A percentile compares a stretch with the other conserved stretches of the same genome.
Evolutionary conservation across 371 early-diverging fungal genomes (phyloP).

Genomic region (Actinomucor elegans): DNA sequence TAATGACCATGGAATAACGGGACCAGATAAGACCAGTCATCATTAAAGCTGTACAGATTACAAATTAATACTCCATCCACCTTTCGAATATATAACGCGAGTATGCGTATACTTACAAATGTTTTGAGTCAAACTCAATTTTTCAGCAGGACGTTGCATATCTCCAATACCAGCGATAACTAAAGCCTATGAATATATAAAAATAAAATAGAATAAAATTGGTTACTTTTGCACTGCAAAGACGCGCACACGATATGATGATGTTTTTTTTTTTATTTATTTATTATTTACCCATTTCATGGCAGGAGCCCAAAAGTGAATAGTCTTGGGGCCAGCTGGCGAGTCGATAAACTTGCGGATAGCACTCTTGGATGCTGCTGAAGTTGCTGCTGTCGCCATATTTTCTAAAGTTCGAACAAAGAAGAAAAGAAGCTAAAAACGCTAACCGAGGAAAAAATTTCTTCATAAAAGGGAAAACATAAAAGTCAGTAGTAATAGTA

Average conservation of each 20-base stretch:
- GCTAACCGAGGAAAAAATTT: slow-evolving; percentile 1
- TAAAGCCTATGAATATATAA: slow-evolving; percentile 25
- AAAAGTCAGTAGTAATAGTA: slow-evolving; percentile 5
- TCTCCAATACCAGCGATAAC: slow-evolving; percentile 88
- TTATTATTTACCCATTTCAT: slow-evolving; percentile 38
- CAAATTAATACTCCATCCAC: no score
- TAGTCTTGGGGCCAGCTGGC: slow-evolving; percentile 63
- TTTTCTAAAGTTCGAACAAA: slow-evolving; percentile 8
- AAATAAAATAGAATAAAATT: not conserved
- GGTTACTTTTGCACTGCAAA: no score
- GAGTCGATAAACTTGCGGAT: slow-evolving; percentile 74
- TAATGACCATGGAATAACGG: slow-evolving; percentile 92
- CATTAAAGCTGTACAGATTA: slow-evolving; percentile 76
- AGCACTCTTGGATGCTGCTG: slow-evolving; percentile 53
- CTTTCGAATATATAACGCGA: no score
- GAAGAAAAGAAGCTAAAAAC: slow-evolving; percentile 17
- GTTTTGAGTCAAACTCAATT: slow-evolving; percentile 80
- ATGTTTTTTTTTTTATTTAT: not conserved
- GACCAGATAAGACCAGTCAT: slow-evolving; percentile 97
- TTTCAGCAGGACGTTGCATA: slow-evolving; percentile 89
- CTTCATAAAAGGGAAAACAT: slow-evolving; percentile 3
- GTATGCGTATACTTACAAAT: slow-evolving; percentile 65
- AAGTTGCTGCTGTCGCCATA: slow-evolving; percentile 45
- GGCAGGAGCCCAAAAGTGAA: slow-evolving; percentile 46
- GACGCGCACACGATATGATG: not conserved